A percentile compares a stretch with the other conserved stretches of the same genome.
Conservation (phyloP, 768 basidiomycete genomes). For the Dentipellis fragilis region DNA sequence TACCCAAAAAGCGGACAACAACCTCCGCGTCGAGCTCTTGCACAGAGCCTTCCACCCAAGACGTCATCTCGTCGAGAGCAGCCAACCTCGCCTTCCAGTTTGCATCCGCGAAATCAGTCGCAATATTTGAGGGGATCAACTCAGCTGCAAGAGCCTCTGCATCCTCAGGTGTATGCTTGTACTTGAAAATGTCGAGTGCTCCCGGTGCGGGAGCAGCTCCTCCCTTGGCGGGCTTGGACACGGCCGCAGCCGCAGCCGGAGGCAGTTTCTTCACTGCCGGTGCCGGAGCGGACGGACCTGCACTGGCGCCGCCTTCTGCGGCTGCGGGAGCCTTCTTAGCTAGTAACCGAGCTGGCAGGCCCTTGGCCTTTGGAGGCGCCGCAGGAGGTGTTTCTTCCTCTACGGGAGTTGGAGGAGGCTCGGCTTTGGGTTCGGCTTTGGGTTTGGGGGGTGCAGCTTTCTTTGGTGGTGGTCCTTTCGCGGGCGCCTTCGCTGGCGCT, state of each 20-base stretch:
- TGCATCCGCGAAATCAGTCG: conserved; percentile 68
- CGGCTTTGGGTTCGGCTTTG: conserved; percentile 22
- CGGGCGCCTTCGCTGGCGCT: neutral
- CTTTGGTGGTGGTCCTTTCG: conserved; percentile 10
- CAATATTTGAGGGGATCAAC: conserved; percentile 58
- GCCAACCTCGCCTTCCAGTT: conserved; percentile 92
- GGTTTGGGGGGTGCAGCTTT: conserved; percentile 20
- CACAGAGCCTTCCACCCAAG: conserved; percentile 68
- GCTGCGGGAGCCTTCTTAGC: conserved; percentile 43
- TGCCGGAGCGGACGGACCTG: conserved; percentile 18
- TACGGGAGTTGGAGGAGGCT: conserved; percentile 16
- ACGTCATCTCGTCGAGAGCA: conserved; percentile 75
- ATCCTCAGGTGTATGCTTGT: conserved; percentile 84
- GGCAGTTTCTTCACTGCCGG: conserved; percentile 35
- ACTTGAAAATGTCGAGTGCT: conserved; percentile 78
- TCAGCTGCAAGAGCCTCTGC: conserved; percentile 74
- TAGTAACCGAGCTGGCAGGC: conserved; percentile 42
- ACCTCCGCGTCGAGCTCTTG: conserved; percentile 77
- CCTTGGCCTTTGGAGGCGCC: conserved; percentile 29
- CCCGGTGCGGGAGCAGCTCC: conserved; percentile 38
- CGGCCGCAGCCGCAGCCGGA: conserved; percentile 22
- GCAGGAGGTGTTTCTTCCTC: conserved; percentile 24
- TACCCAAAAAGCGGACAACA: conserved; percentile 74
- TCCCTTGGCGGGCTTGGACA: conserved; percentile 36
- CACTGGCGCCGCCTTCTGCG: conserved; percentile 18